Conservation (phyloP, 1,284 basidiomycete species). For the Gomphus bonarii region DNA sequence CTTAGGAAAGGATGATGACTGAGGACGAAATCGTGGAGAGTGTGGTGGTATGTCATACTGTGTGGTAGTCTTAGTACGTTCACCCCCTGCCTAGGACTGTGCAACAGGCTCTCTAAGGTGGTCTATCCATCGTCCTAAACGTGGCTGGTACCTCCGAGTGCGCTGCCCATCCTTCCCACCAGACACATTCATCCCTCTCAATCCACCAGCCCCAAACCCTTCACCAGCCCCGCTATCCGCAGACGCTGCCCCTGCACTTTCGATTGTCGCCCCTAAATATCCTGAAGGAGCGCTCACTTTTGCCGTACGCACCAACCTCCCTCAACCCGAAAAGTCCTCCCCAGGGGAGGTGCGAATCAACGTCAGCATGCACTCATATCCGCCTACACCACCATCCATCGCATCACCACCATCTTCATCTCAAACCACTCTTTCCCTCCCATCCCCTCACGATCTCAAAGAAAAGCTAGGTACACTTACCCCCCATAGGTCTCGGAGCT, state of each 20-base stretch:
- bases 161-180: slow-evolving; percentile 55
- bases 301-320: background rate
- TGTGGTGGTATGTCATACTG: slow-evolving; percentile 41
- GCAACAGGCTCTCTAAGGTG: slow-evolving; percentile 52
- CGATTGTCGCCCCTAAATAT: background rate
- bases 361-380: slow-evolving; percentile 47
- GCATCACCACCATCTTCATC: slow-evolving; percentile 26
- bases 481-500: slow-evolving; percentile 10
- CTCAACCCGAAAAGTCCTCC: background rate
- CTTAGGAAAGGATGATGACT: slow-evolving; percentile 58
- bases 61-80: background rate
- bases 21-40: slow-evolving; percentile 68
- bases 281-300: slow-evolving; percentile 6
- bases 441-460: slow-evolving; percentile 21
- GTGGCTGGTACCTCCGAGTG: slow-evolving; percentile 73
- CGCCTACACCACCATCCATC: slow-evolving; percentile 39
- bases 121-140: slow-evolving; percentile 64
- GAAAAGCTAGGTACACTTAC: slow-evolving; percentile 26
- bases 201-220: slow-evolving; percentile 39
- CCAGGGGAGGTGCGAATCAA: slow-evolving; percentile 3
- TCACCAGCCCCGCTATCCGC: slow-evolving; percentile 43
- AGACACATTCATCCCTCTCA: slow-evolving; percentile 51
- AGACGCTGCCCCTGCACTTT: slow-evolving; percentile 21
- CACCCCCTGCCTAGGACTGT: slow-evolving; percentile 38
- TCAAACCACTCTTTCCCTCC: slow-evolving; percentile 1